phyloP scores from a whole-genome alignment of 2,329 filamentous ascomycete species.

The Paecilomyces sp. region DNA sequence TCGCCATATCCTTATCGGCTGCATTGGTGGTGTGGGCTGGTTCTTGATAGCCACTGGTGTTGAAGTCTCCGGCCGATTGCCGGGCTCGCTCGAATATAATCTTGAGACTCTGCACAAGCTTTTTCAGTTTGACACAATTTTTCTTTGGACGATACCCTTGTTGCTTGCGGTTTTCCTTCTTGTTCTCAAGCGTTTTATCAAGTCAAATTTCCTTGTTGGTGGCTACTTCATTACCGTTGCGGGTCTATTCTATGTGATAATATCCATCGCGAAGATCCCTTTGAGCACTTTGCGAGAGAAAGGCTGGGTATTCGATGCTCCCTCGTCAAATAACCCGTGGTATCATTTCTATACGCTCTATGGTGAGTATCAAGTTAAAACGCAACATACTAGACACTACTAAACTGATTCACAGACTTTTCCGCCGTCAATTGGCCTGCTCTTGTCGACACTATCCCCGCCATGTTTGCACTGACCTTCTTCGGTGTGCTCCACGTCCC shows the following conservation, averaged over 20 bases:
- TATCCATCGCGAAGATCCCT: conserved; percentile 52
- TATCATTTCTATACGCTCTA: conserved; percentile 98
- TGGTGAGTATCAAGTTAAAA: conserved; percentile 49
- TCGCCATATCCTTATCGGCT: conserved; percentile 90
- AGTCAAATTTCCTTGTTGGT: conserved; percentile 79
- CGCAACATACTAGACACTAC: neutral
- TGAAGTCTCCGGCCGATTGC: conserved; percentile 83
- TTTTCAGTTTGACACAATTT: conserved; percentile 63
- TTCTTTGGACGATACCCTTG: conserved; percentile 78
- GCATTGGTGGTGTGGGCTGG: conserved; percentile 94
- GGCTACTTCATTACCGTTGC: conserved; percentile 77
- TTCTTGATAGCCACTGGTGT: conserved; percentile 88
- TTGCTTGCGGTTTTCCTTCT: conserved; percentile 69
- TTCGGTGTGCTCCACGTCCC: conserved; percentile 96
- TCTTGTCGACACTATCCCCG: conserved; percentile 74
- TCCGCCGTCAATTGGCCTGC: conserved; percentile 75
- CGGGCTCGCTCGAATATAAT: conserved; percentile 78
- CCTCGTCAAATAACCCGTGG: conserved; percentile 80
- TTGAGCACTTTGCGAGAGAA: conserved; percentile 59
- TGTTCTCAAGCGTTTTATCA: conserved; percentile 65
- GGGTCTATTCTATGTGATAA: conserved; percentile 47
- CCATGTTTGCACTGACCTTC: conserved; percentile 95
- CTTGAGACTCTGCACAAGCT: conserved; percentile 68
- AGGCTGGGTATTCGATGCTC: conserved; percentile 90
- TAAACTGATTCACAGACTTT: conserved; percentile 54